Conservation (phyloP, 1,284 basidiomycete genomes). For the Schizophyllum commune region DNA sequence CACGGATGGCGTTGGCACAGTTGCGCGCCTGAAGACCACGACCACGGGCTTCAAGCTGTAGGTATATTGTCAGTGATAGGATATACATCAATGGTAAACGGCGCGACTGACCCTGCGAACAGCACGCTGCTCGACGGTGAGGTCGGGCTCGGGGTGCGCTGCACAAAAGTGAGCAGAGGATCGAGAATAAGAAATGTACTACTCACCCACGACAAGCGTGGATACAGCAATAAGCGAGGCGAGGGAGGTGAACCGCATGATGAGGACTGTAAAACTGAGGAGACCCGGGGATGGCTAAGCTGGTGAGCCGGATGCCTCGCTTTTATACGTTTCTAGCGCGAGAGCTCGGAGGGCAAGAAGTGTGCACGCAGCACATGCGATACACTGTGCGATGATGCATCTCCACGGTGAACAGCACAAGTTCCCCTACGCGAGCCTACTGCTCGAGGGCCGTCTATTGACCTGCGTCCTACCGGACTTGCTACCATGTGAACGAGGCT, state of each 20-base stretch:
- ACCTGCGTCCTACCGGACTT: not conserved
- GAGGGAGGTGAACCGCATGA: not conserved
- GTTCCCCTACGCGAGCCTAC: not conserved
- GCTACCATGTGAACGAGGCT: not conserved
- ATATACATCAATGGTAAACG: no score
- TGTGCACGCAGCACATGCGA: not conserved
- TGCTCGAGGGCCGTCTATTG: not conserved
- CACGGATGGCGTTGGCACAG: slow-evolving; percentile 15
- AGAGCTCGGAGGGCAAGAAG: not conserved
- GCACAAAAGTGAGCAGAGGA: not conserved
- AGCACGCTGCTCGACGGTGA: not conserved
- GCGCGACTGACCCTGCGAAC: not conserved
- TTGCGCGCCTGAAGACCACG: slow-evolving; percentile 15
- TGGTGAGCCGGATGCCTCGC: not conserved
- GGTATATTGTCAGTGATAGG: not conserved
- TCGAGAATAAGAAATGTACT: no score
- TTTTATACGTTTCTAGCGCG: not conserved
- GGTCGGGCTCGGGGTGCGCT: not conserved
- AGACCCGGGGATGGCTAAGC: not conserved
- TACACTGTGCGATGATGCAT: not conserved
- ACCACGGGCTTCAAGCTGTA: slow-evolving; percentile 6
- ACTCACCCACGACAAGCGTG: not conserved
- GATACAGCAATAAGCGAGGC: not conserved
- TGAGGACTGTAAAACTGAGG: not conserved
- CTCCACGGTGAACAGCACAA: not conserved